phyloP scores from a whole-genome alignment of 192 early-diverging fungal genomes.

The Backusella circina region DNA sequence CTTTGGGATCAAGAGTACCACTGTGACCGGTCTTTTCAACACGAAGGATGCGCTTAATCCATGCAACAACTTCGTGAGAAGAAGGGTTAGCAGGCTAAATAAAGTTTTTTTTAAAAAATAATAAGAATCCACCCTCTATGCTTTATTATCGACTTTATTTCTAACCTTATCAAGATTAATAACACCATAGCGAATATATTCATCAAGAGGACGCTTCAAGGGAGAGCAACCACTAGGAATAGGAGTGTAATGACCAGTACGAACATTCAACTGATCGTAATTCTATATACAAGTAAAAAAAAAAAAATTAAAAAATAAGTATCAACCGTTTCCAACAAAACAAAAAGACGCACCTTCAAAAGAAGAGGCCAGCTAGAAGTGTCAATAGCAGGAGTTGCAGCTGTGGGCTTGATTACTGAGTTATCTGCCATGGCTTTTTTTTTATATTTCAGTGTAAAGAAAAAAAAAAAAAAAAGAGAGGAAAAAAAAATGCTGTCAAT shows the following conservation, averaged over 20 bases:
- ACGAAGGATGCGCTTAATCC: slow-evolving; percentile 96
- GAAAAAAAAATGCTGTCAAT: neutral
- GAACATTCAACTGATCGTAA: slow-evolving; percentile 96
- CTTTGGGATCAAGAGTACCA: slow-evolving; percentile 98
- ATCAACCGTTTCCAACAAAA: neutral
- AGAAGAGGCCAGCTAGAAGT: slow-evolving; percentile 96
- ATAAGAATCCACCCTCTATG: neutral
- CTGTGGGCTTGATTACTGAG: slow-evolving; percentile 82
- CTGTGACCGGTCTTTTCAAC: slow-evolving; percentile 99
- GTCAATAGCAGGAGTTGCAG: slow-evolving; percentile 75
- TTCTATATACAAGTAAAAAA: slow-evolving; percentile 47
- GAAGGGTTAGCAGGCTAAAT: slow-evolving; percentile 96
- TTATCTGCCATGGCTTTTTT: slow-evolving; percentile 29
- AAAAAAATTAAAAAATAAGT: neutral
- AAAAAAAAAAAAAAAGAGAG: slow-evolving; percentile 1
- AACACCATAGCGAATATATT: slow-evolving; percentile 95
- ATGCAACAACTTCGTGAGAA: slow-evolving; percentile 99
- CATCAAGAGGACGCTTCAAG: slow-evolving; percentile 85
- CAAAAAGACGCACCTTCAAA: slow-evolving; percentile 62
- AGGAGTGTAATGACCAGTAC: slow-evolving; percentile 98
- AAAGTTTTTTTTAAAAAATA: neutral
- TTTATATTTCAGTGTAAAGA: neutral
- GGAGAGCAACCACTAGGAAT: slow-evolving; percentile 94
- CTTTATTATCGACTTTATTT: neutral
- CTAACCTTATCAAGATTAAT: slow-evolving; percentile 95